Evolutionary conservation across 2,329 filamentous ascomycete species (phyloP).

Genomic region (Trichothecium sympodiale): DNA sequence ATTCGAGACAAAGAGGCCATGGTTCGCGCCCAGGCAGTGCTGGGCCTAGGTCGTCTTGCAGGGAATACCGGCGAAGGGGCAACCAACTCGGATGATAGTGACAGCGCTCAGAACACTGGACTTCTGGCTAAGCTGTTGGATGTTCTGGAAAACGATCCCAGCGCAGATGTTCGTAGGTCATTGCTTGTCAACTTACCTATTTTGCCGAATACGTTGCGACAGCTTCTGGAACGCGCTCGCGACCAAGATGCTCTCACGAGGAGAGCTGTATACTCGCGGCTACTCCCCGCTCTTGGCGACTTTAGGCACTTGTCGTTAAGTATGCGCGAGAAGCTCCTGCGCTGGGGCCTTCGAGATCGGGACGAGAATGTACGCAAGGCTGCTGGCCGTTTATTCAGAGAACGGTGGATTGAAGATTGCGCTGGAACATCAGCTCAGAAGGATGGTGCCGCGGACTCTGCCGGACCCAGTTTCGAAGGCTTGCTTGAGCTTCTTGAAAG

Average conservation of each 20-base stretch:
- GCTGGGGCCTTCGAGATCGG: conserved; percentile 89
- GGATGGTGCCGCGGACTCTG: conserved; percentile 41
- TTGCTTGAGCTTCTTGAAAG: conserved; percentile 85
- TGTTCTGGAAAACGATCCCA: conserved; percentile 86
- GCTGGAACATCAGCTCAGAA: conserved; percentile 54
- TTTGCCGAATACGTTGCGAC: conserved; percentile 69
- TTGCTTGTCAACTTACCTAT: conserved; percentile 87
- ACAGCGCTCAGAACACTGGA: conserved; percentile 50
- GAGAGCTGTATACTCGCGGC: conserved; percentile 72
- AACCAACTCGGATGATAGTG: conserved; percentile 58
- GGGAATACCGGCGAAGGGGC: conserved; percentile 65
- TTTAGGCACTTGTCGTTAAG: conserved; percentile 88
- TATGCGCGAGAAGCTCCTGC: conserved; percentile 88
- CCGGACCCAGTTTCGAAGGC: conserved; percentile 65
- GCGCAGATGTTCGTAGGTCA: conserved; percentile 82
- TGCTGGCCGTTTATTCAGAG: conserved; percentile 77
- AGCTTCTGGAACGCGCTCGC: conserved; percentile 78
- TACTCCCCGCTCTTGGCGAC: conserved; percentile 82
- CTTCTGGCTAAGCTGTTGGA: conserved; percentile 76
- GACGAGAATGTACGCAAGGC: conserved; percentile 92
- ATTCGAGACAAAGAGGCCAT: conserved; percentile 90
- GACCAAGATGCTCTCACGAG: conserved; percentile 80
- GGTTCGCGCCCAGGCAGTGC: conserved; percentile 82
- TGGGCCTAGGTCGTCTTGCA: conserved; percentile 78
- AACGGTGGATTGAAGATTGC: conserved; percentile 97